Evolutionary conservation across 306 rosid genomes (phyloP), one percentile per base, ranked within the genome.

Genomic region (Sicyos baderoa): DNA sequence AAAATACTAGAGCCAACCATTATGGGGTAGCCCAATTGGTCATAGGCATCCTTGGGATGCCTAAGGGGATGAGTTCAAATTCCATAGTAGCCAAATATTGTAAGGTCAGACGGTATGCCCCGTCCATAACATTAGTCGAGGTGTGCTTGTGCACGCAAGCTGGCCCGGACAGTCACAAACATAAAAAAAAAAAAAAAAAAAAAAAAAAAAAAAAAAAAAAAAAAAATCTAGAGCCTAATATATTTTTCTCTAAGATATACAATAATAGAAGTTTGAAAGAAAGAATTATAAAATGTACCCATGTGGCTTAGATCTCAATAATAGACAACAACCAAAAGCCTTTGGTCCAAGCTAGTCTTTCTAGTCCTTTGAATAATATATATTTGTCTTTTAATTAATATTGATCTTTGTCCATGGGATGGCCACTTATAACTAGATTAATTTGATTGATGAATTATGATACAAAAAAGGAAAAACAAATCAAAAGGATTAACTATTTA

Each of bases 271-370:
- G 22, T 15, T 59, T 59, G 45, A 8, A 59, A 56, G 27, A 29
- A 58, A 15, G 12, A 8, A 7, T 15, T 16, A 16, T 29, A 27
- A 32, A 57, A 29, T 59, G 3, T 40, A 29, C 45, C 65, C 65
- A 59, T 59, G 65, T 59, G 45, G 45, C 65, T 59, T 59, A 57
- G 65, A 29, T 59, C 65, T 59, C 45, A 59, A 27, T 27, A 59
- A 59, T 59, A 59, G 21, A 27, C 44, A 59, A 29, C 45, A 59
- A 59, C 47, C 45, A 40, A 40, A 59, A 59, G 40, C 3, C 45
- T 23, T 57, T 55, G 61, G 18, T 57, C 42, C 40, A 57, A 57
- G 42, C 63, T 57, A 57, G 42, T 57, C 14, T 48, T 13, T 57
- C 13, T 9, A 56, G 62, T 55, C 27, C n/a, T 27, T 29, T 58